Base-by-base conservation (phyloP, 2,329 filamentous ascomycete genomes). In the Microcyclosporella mali region DNA sequence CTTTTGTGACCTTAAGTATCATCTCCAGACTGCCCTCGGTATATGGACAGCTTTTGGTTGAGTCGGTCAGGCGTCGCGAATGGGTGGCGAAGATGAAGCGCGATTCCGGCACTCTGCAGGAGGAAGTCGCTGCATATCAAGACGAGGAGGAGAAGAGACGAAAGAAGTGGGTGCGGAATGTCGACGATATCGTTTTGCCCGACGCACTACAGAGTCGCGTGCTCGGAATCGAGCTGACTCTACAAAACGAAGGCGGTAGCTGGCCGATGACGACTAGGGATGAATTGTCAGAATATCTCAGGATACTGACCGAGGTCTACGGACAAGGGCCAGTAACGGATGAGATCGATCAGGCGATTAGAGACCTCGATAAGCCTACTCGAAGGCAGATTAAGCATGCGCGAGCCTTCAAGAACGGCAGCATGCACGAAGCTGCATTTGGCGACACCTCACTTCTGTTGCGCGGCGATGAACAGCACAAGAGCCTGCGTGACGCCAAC, bases 331-430 rank as follows among this genome's bases (percentile, higher is more conserved):
- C 72, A 1, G 71, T 89, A 46, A 70, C 87, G 1, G 74, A 81
- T 9, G 86, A 94, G 39, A 73, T 97, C 27, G 70, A 74, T 3
- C 85, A 88, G 58, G 77, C 88, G 14, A 76, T 94, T 46, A 81
- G 82, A 47, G 88, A 94, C 41, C 73, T 97, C 11, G 82, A 82
- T 60, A 79, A 77, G 43, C 88, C 90, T 2, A 92, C 87, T 0
- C 88, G 84, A 56, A 87, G 92, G 62, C 89, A 94, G 60, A 79
- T 82, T 47, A 89, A 88, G 64, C 80, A 88, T 44, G 79, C 92
- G 6, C 94, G 90, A 63, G 88, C 88, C 4, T 97, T 98, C 71
- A 95, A 95, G 62, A 92, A 94, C 60, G 92, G 92, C 12, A 97
- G 92, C 60, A 78, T 97, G 29, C 88, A 95, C 57, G 92, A 97